Evolutionary conservation across 148 eudicot genomes (phyloP), one percentile per base, ranked within the genome.

Genomic region (Silene conica): DNA sequence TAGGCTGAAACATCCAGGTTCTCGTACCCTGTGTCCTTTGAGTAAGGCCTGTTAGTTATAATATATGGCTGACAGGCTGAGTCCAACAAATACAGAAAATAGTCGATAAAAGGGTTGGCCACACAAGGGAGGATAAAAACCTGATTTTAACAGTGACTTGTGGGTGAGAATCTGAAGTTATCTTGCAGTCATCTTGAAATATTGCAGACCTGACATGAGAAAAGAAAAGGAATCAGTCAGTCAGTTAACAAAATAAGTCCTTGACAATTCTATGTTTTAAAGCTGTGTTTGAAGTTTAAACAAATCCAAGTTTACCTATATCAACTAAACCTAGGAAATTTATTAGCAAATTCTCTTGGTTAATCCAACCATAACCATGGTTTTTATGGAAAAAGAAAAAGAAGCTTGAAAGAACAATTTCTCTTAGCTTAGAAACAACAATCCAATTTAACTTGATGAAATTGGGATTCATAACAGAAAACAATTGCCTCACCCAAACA

Each of bases 21-120:
- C 75, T 92, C 99, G 54, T 89, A 90, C 34, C 99, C 96, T 43
- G 96, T 84, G 84, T 92, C 96, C 87, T 90, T 92, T 16, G 90
- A 92, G 86, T 90, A 88, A 23, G 99, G 99, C 91, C 99, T 94
- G 81, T 70, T 58, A 69, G 60, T 74, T 55, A 60, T 22, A 25
- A 58, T 45, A 79, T 66, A 38, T 34, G 69, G 34, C 66, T 38
- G 63, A 63, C n/a, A n/a, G n/a, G n/a, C n/a, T n/a, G 70, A 80
- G 77, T 79, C 68, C 76, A 70, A 5, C 56, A 69, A 28, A 48
- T 45, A 7, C 73, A 58, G 61, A 34, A 22, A 55, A 14, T 11
- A 8, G 59, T 69, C 31, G 76, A 63, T 4, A 15, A 70, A 60
- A 15, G 54, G 72, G 26, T 31, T 65, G 9, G 70, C 65, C 41